Evolutionary conservation across 257 asterid species (phyloP).

Genomic region (Solanum tarijense): DNA sequence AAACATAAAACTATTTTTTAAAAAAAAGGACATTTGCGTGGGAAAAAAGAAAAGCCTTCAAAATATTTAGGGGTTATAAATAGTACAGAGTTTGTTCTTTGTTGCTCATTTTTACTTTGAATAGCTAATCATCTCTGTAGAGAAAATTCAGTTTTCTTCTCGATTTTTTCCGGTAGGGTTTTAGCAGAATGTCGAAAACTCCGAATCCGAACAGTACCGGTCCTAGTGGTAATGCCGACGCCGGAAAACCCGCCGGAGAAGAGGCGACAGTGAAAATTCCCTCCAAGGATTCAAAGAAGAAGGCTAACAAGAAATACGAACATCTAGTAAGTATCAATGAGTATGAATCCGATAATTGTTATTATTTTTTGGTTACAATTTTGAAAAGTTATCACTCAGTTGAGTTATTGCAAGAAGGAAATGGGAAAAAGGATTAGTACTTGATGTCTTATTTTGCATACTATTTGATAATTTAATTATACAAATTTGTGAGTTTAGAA

Average conservation of each 20-base stretch:
- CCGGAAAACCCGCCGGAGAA: slow-evolving; percentile 21
- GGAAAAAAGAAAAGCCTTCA: background rate
- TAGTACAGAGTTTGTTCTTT: background rate
- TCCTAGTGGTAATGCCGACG: slow-evolving; percentile 24
- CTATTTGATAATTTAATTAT: background rate
- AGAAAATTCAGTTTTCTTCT: background rate
- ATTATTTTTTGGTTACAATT: background rate
- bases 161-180: slow-evolving; percentile 11
- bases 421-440: background rate
- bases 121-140: background rate
- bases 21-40: background rate
- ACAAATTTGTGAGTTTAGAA: background rate
- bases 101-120: background rate
- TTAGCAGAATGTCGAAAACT: slow-evolving; percentile 4
- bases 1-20: background rate
- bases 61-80: background rate
- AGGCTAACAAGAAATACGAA: slow-evolving; percentile 79
- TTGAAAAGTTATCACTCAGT: background rate
- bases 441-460: background rate
- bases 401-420: background rate
- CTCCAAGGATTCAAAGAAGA: slow-evolving; percentile 66
- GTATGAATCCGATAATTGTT: background rate
- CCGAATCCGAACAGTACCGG: slow-evolving; percentile 34
- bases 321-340: slow-evolving; percentile 59
- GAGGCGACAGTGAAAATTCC: slow-evolving; percentile 47